Evolutionary conservation across 352 stramenopile species (phyloP), one percentile per base, ranked within the genome.

Genomic region (Plasmopara halstedii): DNA sequence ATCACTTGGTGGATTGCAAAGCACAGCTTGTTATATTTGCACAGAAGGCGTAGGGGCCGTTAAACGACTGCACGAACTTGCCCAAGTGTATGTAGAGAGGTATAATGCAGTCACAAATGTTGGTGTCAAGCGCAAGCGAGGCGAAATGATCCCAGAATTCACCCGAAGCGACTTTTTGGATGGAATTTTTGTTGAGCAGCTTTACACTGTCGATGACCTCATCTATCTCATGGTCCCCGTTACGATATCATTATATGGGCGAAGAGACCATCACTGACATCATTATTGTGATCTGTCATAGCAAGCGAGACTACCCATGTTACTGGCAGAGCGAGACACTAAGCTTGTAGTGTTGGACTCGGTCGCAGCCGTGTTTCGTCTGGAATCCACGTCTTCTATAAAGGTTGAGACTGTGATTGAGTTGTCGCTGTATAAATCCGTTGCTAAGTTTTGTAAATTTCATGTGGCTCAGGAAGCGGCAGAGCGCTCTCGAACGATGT

Each of bases 311-410:
- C 52, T 92, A 8, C 81, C 81, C 2, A 66, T 60, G 26, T 53
- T 92, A 2, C 41, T 92, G 13, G 70, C 73, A 11, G 67, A 86
- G 29, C 73, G 83, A 37, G 78, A 84, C 39, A 87, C 79, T 9
- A 86, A 85, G 33, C 72, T 92, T 14, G 75, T 92, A 10, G 67
- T 92, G 29, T 58, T 92, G 43, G 81, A 92, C 59, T 88, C 77
- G 14, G 75, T 92, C 20, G 78, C 81, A 0, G 81, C 81, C 5
- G 58, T 88, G 6, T 88, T 92, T 35, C 75, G 81, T 2, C 25
- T 83, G 1, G 75, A 87, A 49, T 80, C 75, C 6, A 88, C 78
- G 13, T 58, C 60, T 4, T 83, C 73, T 9, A 56, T 86, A 41
- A 83, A 88, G 59, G 75, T 82, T 18, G 11, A 17, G 15, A 35